phyloP scores from a whole-genome alignment of 306 rosid genomes.

The Dicorynia guianensis region DNA sequence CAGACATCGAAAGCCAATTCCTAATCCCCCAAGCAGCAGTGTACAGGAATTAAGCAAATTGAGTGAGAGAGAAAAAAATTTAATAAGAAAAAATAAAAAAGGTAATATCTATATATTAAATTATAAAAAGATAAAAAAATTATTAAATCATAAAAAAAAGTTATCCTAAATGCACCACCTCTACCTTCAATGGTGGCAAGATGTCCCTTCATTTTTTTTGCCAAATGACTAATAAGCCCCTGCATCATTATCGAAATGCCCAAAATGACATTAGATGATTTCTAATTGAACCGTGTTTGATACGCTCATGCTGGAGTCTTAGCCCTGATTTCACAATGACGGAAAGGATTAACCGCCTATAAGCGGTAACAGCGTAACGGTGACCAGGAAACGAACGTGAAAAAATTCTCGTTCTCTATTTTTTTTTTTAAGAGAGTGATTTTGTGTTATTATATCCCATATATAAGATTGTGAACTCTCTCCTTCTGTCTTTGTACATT shows the following conservation, averaged over 20 bases:
- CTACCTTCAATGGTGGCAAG: background rate
- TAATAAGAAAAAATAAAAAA: too few species aligned
- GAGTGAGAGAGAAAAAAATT: too few species aligned
- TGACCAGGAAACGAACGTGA: constrained; percentile 55
- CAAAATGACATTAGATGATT: constrained; percentile 28
- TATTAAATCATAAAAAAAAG: too few species aligned
- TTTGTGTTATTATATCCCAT: constrained; percentile 9
- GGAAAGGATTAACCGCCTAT: constrained; percentile 50
- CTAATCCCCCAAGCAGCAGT: constrained; percentile 31
- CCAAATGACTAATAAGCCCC: constrained; percentile 34
- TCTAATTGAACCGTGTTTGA: background rate
- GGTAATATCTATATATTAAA: too few species aligned
- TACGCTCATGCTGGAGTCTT: constrained; percentile 20
- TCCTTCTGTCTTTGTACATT: constrained; percentile 16
- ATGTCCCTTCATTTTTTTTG: too few species aligned
- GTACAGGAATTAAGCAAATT: background rate
- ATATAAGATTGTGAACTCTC: constrained; percentile 46
- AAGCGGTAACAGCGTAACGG: constrained; percentile 50
- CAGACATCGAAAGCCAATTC: constrained; percentile 40
- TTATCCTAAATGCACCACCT: constrained; percentile 14
- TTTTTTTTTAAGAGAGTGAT: constrained; percentile 5
- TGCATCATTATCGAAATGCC: constrained; percentile 4
- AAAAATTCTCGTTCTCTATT: constrained; percentile 35
- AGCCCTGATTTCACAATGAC: constrained; percentile 47
- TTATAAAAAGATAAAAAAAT: too few species aligned